A percentile compares a stretch with the other conserved stretches of the same genome.
These are phyloP conservation scores for Suillus occidentalis DNA, from an alignment of 768 basidiomycete species.

Conservation along the genomic window DNA sequence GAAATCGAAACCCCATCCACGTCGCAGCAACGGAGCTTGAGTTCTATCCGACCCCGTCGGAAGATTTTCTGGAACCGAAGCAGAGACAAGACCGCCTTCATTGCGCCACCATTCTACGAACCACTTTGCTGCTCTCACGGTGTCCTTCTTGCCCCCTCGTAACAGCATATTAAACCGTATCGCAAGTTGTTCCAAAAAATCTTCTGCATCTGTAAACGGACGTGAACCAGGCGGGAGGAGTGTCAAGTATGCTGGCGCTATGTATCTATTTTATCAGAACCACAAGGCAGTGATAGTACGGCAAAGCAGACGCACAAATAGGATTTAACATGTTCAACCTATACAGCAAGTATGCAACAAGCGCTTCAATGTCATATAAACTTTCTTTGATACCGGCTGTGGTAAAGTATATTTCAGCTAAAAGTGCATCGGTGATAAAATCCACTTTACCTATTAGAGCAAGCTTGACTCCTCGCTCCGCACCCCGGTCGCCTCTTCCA, in stretches of 20 bases:
- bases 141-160: slow-evolving; percentile 73
- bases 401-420: slow-evolving; percentile 12
- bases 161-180: slow-evolving; percentile 78
- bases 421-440: slow-evolving; percentile 6
- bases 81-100: slow-evolving; percentile 60
- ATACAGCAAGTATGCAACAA: slow-evolving; percentile 86
- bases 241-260: slow-evolving; percentile 69
- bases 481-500: slow-evolving; percentile 79
- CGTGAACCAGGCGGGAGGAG: slow-evolving; percentile 54
- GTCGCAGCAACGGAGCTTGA: slow-evolving; percentile 27
- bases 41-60: slow-evolving; percentile 9
- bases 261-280: neutral
- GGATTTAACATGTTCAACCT: slow-evolving; percentile 79
- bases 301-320: slow-evolving; percentile 47
- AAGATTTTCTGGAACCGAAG: slow-evolving; percentile 38
- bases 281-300: slow-evolving; percentile 13
- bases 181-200: slow-evolving; percentile 71
- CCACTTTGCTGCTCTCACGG: slow-evolving; percentile 70
- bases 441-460: slow-evolving; percentile 76
- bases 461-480: slow-evolving; percentile 90
- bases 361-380: slow-evolving; percentile 79
- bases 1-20: slow-evolving; percentile 86
- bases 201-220: slow-evolving; percentile 60
- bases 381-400: slow-evolving; percentile 94
- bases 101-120: slow-evolving; percentile 89